Evolutionary conservation across 805 yeast genomes (phyloP).

Genomic region (Ogataea nitratoaversa): DNA sequence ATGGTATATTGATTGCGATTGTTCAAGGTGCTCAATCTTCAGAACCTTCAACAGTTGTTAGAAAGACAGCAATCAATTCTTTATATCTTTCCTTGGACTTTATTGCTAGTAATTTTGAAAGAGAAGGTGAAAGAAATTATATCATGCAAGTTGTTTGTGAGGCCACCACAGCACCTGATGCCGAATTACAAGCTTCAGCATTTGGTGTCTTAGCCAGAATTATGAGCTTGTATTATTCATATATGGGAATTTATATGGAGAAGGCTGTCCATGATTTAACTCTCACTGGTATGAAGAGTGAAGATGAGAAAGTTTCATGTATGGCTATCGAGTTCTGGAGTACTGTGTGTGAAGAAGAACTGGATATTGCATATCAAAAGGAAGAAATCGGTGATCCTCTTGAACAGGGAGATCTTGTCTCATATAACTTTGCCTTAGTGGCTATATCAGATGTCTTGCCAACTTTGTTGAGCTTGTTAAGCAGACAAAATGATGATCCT

Average conservation of each 20-base stretch:
- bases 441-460: conserved; percentile 88
- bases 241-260: conserved; percentile 95
- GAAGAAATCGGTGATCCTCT: conserved; percentile 55
- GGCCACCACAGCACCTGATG: conserved; percentile 87
- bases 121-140: conserved; percentile 93
- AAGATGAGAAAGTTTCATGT: conserved; percentile 82
- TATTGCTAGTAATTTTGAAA: conserved; percentile 80
- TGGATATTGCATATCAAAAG: conserved; percentile 68
- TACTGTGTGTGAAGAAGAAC: conserved; percentile 98
- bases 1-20: conserved; percentile 90
- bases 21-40: conserved; percentile 91
- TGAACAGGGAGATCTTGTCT: conserved; percentile 39
- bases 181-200: conserved; percentile 86
- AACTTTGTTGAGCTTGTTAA: conserved; percentile 70
- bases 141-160: conserved; percentile 99
- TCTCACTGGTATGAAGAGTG: conserved; percentile 83
- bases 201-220: conserved; percentile 93
- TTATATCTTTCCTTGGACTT: conserved; percentile 87
- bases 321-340: conserved; percentile 99
- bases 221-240: conserved; percentile 81
- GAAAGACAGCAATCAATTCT: conserved; percentile 89
- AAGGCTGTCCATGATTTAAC: conserved; percentile 90
- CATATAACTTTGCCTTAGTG: conserved; percentile 77
- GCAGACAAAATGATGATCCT: conserved; percentile 87
- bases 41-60: conserved; percentile 70